These are phyloP conservation scores for Angomonas desouzai DNA, from an alignment of 208 protist genomes.

Conservation along the genomic window DNA sequence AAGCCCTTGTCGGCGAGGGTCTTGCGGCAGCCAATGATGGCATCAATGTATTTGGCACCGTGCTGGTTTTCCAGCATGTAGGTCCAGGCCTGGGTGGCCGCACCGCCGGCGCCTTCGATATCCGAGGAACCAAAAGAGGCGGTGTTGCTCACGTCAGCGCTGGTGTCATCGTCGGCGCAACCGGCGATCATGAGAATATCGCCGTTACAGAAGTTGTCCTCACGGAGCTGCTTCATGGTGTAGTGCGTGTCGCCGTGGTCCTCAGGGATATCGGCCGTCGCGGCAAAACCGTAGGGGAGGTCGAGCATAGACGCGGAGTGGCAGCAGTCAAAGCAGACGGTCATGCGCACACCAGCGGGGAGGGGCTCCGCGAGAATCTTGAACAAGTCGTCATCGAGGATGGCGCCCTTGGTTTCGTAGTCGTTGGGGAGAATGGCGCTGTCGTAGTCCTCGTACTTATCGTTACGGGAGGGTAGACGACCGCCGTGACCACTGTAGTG, in stretches of 20 bases:
- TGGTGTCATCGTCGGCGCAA: constrained; percentile 80
- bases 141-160: constrained; percentile 46
- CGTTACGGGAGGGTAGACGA: constrained; percentile 40
- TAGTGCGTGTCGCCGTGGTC: constrained; percentile 14
- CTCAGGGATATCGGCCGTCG: constrained; percentile 15
- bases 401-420: constrained; percentile 54
- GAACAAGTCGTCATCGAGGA: constrained; percentile 90
- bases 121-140: constrained; percentile 16
- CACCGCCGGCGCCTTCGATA: constrained; percentile 58
- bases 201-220: constrained; percentile 64
- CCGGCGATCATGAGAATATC: constrained; percentile 91
- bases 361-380: constrained; percentile 65
- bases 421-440: constrained; percentile 81
- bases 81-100: constrained; percentile 78
- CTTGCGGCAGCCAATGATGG: constrained; percentile 66
- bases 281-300: constrained; percentile 82
- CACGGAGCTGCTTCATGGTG: constrained; percentile 60
- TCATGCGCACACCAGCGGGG: constrained; percentile 80
- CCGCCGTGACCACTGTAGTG: constrained; percentile 90
- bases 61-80: constrained; percentile 64
- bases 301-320: constrained; percentile 90
- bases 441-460: constrained; percentile 74
- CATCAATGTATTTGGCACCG: constrained; percentile 1
- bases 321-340: constrained; percentile 92
- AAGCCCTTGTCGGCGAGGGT: constrained; percentile 69